phyloP scores from a whole-genome alignment of 75 land plant species.

The Larix kaempferi region DNA sequence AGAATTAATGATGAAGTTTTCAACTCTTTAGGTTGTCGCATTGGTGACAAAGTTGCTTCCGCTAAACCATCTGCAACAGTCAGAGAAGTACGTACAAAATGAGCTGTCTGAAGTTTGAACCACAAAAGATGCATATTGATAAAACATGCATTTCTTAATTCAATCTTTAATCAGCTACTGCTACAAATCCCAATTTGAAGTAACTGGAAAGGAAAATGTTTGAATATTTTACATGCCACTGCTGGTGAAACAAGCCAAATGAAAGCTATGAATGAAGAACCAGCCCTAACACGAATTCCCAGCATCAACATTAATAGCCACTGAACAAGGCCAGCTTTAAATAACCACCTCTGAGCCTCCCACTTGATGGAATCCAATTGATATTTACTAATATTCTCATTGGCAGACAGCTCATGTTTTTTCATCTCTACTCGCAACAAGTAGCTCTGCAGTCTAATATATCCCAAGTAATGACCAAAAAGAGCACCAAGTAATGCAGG shows the following conservation, averaged over 20 bases:
- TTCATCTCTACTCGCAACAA: constrained; percentile 22
- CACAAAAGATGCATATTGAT: background rate
- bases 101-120: background rate
- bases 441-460: constrained; percentile 43
- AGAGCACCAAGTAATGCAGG: constrained; percentile 90
- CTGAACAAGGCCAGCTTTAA: constrained; percentile 81
- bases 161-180: constrained; percentile 1
- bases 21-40: constrained; percentile 55
- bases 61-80: constrained; percentile 73
- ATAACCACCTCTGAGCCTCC: constrained; percentile 92
- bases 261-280: constrained; percentile 85
- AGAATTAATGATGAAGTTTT: constrained; percentile 59
- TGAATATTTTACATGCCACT: constrained; percentile 74
- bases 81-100: constrained; percentile 4
- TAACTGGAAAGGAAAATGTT: background rate
- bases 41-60: constrained; percentile 77
- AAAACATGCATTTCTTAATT: background rate
- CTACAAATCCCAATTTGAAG: background rate
- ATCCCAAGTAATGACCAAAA: constrained; percentile 81
- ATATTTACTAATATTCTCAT: background rate
- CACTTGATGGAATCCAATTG: constrained; percentile 32
- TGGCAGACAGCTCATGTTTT: constrained; percentile 15
- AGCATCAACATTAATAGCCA: constrained; percentile 72
- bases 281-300: constrained; percentile 62
- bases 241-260: constrained; percentile 86